Base-by-base conservation (phyloP, 306 rosid species). In the Sicyos baderoa region DNA sequence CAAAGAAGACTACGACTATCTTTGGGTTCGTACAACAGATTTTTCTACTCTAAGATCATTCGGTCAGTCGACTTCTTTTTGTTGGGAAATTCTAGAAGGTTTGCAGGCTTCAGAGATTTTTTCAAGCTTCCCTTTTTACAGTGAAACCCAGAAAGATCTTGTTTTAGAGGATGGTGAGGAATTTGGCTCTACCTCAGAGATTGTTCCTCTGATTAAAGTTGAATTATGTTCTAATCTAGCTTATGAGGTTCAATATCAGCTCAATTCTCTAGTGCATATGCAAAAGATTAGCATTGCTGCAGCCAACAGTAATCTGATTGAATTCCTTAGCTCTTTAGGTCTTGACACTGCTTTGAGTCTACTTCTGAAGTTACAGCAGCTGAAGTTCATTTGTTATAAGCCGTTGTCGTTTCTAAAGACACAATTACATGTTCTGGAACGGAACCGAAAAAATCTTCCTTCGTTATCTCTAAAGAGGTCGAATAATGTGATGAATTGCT, bases 1-100 rank as follows among this genome's bases (percentile, higher is more conserved):
- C 76, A 88, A 83, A 84, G 96, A 89, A 51, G 92, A 92, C 75
- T 78, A 73, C 60, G 89, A 83, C 58, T 86, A 80, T 85, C 77
- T 74, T 51, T 92, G 98, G 98, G 87, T 87, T 76, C 89, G 96
- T 9, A 78, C 91, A 2, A 86, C 91, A 0, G 98, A 92, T 72
- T 87, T 92, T 69, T 81, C 96, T 0, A 61, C 74, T 16, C 51
- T 59, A 14, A 89, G 84, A 74, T 79, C 98, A 17, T 65, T 92
- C 47, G 98, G 95, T 19, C 88, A 83, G 56, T 79, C 96, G 27
- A 89, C 91, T 7, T 73, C 91, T 1, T 82, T 87, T 73, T 88
- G 83, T 61, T 93, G 91, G 97, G 88, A 83, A 68, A 74, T 85
- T 72, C 84, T 66, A 73, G 91, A 87, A 52, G 82, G 78, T n/a